These are phyloP conservation scores for Eremothecium cymbalariae DNA, from an alignment of 1,139 yeast genomes.

Conservation along the genomic window DNA sequence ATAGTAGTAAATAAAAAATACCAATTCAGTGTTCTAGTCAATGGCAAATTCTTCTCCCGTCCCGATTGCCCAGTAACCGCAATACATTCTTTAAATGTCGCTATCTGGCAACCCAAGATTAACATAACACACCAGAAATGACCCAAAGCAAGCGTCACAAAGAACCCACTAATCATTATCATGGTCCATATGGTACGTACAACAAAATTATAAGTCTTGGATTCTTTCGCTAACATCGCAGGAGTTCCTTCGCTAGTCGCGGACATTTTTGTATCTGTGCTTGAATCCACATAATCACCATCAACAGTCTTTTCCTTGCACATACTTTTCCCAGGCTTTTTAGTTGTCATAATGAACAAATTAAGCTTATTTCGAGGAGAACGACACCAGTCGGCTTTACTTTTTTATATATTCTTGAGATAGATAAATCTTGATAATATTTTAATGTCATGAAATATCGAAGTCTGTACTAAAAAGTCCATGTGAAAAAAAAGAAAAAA, in stretches of 20 bases:
- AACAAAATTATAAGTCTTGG: slow-evolving; percentile 40
- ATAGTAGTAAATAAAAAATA: slow-evolving; percentile 72
- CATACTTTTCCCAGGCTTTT: too few relatives aligned
- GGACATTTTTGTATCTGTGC: too few relatives aligned
- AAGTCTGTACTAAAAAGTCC: too few relatives aligned
- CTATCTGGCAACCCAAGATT: slow-evolving; percentile 65
- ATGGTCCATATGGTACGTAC: slow-evolving; percentile 93
- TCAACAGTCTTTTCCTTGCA: too few relatives aligned
- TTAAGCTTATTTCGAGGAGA: too few relatives aligned
- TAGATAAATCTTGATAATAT: too few relatives aligned
- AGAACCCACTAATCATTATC: slow-evolving; percentile 76
- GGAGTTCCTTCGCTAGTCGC: slow-evolving; percentile 1
- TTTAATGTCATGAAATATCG: too few relatives aligned
- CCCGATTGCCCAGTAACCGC: slow-evolving; percentile 80
- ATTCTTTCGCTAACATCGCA: slow-evolving; percentile 15
- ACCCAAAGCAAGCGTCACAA: slow-evolving; percentile 72
- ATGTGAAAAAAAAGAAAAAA: too few relatives aligned
- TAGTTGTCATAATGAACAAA: too few relatives aligned
- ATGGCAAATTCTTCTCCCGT: slow-evolving; percentile 71
- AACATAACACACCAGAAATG: slow-evolving; percentile 71
- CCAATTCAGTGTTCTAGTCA: slow-evolving; percentile 86
- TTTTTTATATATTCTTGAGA: too few relatives aligned
- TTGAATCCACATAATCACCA: too few relatives aligned
- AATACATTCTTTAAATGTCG: slow-evolving; percentile 87
- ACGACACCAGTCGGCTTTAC: too few relatives aligned